Evolutionary conservation across 805 yeast genomes (phyloP).

Genomic region (Metschnikowia bowlesiae): DNA sequence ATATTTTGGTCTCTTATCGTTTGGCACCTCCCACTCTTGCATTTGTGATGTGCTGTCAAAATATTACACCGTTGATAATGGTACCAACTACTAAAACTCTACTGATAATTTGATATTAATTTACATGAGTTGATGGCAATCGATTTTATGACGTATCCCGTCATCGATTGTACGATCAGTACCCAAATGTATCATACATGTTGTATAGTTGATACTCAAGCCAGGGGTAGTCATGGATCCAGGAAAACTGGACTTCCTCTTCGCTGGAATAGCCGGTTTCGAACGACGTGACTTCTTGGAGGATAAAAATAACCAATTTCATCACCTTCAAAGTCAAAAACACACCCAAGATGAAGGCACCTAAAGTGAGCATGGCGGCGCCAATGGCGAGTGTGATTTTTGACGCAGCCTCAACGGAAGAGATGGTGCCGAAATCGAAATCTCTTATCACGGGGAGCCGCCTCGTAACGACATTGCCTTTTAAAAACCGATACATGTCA

Average conservation of each 20-base stretch:
- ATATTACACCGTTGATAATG: too few relatives aligned
- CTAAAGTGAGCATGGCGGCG: not conserved
- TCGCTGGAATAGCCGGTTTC: not conserved
- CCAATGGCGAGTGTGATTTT: not conserved
- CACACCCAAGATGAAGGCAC: not conserved
- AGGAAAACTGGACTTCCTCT: constrained; percentile 5
- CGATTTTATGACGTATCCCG: too few relatives aligned
- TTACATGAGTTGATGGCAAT: not conserved
- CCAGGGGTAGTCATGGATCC: constrained; percentile 14
- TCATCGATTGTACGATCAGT: not conserved
- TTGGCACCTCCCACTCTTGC: too few relatives aligned
- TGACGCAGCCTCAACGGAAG: not conserved
- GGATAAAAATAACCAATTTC: not conserved
- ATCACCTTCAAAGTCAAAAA: not conserved
- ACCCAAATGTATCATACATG: constrained; percentile 11
- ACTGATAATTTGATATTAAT: not conserved
- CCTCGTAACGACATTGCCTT: not conserved
- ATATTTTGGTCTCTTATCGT: too few relatives aligned
- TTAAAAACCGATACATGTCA: not conserved
- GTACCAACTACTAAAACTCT: too few relatives aligned
- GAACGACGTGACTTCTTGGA: not conserved
- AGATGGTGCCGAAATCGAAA: not conserved
- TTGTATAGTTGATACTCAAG: constrained; percentile 15
- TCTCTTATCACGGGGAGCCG: not conserved
- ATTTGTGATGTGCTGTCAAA: too few relatives aligned